These are phyloP conservation scores for Penicillium sp. DNA, from an alignment of 2,329 filamentous ascomycete species.

Conservation along the genomic window DNA sequence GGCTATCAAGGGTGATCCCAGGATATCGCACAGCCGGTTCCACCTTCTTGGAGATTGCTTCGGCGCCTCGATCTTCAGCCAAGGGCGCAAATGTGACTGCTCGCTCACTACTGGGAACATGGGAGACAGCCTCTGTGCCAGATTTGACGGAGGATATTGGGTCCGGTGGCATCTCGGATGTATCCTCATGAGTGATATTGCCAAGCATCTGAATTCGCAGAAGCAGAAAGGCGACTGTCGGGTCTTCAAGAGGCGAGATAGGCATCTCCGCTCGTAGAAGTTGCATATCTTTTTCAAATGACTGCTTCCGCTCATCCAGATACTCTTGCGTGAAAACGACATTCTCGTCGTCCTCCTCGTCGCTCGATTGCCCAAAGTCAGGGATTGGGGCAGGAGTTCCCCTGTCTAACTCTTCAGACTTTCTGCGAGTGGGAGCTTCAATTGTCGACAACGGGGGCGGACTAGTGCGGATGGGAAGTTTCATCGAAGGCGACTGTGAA, in stretches of 20 bases:
- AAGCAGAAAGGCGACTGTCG: constrained; percentile 37
- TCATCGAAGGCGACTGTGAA: constrained; percentile 10
- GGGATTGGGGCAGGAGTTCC: constrained; percentile 25
- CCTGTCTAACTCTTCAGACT: constrained; percentile 3
- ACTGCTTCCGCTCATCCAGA: constrained; percentile 41
- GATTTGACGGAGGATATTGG: constrained; percentile 8
- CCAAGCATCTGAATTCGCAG: constrained; percentile 43
- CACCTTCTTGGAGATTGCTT: constrained; percentile 7
- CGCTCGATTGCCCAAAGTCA: constrained; percentile 33
- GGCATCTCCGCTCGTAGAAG: constrained; percentile 41
- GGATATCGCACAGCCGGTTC: constrained; percentile 10
- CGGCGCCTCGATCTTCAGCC: constrained; percentile 1
- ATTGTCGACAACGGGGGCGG: constrained; percentile 6
- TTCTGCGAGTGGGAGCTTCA: constrained; percentile 2
- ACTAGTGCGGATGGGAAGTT: constrained; percentile 14
- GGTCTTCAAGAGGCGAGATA: constrained; percentile 39
- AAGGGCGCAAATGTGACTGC: constrained; percentile 13
- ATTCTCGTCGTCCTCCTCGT: constrained; percentile 45
- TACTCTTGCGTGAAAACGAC: constrained; percentile 45
- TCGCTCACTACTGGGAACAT: constrained; percentile 5
- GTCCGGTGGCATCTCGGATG: constrained; percentile 16
- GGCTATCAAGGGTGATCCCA: constrained; percentile 37
- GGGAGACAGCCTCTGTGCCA: constrained; percentile 7
- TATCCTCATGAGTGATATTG: constrained; percentile 36
- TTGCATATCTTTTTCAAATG: constrained; percentile 44